Percentiles rank a stretch among this genome's conserved stretches.
Conservation (phyloP, 2,329 filamentous ascomycete genomes). For the Cladosporium sp. region DNA sequence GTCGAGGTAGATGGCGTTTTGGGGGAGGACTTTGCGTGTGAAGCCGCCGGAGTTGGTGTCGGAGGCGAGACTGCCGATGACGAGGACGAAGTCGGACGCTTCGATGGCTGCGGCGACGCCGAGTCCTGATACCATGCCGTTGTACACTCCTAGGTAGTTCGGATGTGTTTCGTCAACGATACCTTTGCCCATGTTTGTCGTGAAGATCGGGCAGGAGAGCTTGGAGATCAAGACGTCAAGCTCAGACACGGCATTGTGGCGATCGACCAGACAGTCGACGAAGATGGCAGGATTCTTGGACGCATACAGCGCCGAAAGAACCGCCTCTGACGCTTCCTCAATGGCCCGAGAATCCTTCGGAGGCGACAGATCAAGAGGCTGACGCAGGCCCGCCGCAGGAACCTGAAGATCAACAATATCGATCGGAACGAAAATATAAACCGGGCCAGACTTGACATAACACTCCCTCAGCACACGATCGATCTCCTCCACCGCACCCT, state of each 20-base stretch:
- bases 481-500: conserved; percentile 39
- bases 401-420: conserved; percentile 39
- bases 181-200: conserved; percentile 40
- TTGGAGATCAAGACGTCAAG: conserved; percentile 31
- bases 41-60: conserved; percentile 43
- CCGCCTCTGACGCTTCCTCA: conserved; percentile 31
- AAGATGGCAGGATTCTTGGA: conserved; percentile 37
- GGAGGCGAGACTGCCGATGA: conserved; percentile 37
- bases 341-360: conserved; percentile 26
- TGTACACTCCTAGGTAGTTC: conserved; percentile 40
- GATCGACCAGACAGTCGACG: conserved; percentile 37
- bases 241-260: conserved; percentile 35
- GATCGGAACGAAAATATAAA: conserved; percentile 43
- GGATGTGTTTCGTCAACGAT: conserved; percentile 39
- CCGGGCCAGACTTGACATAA: conserved; percentile 39
- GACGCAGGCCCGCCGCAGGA: conserved; percentile 32
- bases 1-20: conserved; percentile 34
- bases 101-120: conserved; percentile 36
- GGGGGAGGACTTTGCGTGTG: conserved; percentile 31
- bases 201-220: conserved; percentile 36
- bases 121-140: conserved; percentile 35
- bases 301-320: conserved; percentile 29
- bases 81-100: conserved; percentile 34
- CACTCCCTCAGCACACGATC: conserved; percentile 42
- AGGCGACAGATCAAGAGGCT: conserved; percentile 33